phyloP scores from a whole-genome alignment of 352 stramenopile species.

The Globisporangium viniferum region DNA sequence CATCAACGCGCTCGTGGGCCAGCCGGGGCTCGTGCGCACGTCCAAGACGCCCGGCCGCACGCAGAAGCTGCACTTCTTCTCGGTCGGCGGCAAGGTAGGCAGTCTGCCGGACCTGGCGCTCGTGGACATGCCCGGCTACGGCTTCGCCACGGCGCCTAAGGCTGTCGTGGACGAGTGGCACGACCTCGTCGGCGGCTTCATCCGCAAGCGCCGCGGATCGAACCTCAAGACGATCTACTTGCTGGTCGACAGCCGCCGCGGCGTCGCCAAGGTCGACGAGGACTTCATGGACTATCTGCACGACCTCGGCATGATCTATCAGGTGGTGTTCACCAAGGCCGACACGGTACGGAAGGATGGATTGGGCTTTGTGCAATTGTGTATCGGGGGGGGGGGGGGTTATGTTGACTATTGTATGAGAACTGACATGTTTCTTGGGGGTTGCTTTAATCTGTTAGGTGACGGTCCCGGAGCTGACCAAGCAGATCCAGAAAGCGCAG shows the following conservation, averaged over 20 bases:
- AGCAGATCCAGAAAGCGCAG: slow-evolving; percentile 49
- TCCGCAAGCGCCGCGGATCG: slow-evolving; percentile 49
- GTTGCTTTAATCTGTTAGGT: slow-evolving; percentile 15
- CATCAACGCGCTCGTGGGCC: slow-evolving; percentile 80
- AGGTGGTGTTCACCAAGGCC: slow-evolving; percentile 91
- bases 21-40: slow-evolving; percentile 62
- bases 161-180: slow-evolving; percentile 75
- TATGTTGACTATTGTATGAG: neutral
- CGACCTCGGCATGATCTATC: slow-evolving; percentile 76
- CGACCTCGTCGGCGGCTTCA: slow-evolving; percentile 73
- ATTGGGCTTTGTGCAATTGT: no score
- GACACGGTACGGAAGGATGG: slow-evolving; percentile 42
- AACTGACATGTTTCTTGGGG: neutral
- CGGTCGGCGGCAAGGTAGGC: slow-evolving; percentile 70
- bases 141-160: slow-evolving; percentile 79
- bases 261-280: slow-evolving; percentile 69
- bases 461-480: slow-evolving; percentile 39
- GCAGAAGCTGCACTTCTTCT: slow-evolving; percentile 78
- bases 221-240: slow-evolving; percentile 82
- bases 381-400: no score
- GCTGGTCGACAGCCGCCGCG: slow-evolving; percentile 76
- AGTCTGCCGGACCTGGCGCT: slow-evolving; percentile 63
- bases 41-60: slow-evolving; percentile 88
- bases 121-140: slow-evolving; percentile 87
- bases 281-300: slow-evolving; percentile 90